Percentiles rank a stretch among this genome's conserved stretches.
phyloP scores from a whole-genome alignment of 371 early-diverging fungal species.

The Dinochytrium kinnereticum region DNA sequence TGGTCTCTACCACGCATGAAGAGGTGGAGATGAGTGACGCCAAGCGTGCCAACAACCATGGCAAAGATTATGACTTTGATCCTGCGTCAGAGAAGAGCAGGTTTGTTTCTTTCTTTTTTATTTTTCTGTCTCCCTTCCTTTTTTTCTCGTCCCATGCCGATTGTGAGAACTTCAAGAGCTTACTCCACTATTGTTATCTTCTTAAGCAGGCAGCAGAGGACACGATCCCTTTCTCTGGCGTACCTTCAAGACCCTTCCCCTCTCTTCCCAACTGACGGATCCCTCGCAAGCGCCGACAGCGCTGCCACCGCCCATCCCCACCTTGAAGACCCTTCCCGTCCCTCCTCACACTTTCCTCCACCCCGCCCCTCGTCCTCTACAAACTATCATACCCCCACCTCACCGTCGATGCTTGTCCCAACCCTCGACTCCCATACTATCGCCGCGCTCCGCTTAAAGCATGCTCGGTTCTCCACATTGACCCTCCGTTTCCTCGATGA shows the following conservation, averaged over 20 bases:
- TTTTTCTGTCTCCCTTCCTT: background rate
- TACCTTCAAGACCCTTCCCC: constrained; percentile 36
- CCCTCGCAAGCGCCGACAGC: background rate
- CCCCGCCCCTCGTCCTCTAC: too few species aligned
- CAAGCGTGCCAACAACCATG: background rate
- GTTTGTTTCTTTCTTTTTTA: background rate
- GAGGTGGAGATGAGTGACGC: constrained; percentile 1
- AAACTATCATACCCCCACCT: background rate
- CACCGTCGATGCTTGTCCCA: constrained; percentile 21
- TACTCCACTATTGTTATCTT: background rate
- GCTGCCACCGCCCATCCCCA: background rate
- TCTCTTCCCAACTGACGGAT: background rate
- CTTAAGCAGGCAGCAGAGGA: background rate
- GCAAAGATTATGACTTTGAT: background rate
- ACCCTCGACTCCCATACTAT: constrained; percentile 41
- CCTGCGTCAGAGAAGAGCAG: background rate
- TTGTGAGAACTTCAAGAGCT: too few species aligned
- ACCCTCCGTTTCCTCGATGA: constrained; percentile 45
- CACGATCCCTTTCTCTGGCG: constrained; percentile 31
- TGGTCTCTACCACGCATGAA: background rate
- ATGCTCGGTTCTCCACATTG: constrained; percentile 33
- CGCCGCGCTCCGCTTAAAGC: constrained; percentile 34
- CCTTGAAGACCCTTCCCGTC: background rate
- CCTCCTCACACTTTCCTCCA: background rate
- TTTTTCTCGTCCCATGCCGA: background rate